phyloP scores from a whole-genome alignment of 2,329 filamentous ascomycete species.

The Bipolaris sorokiniana region DNA sequence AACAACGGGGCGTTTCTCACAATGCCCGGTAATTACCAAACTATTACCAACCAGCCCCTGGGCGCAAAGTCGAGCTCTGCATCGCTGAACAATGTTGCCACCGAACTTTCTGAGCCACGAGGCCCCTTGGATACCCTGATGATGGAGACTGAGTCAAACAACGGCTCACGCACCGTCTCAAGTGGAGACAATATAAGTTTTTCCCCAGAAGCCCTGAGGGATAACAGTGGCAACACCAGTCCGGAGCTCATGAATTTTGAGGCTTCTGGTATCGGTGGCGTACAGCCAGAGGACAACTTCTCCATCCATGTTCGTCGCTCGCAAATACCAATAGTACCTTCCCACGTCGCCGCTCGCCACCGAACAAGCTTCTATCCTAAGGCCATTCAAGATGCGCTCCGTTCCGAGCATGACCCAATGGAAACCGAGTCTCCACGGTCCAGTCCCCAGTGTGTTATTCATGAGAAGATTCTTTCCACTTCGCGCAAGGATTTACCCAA shows the following conservation, averaged over 20 bases:
- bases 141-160: conserved; percentile 33
- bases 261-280: conserved; percentile 63
- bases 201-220: conserved; percentile 39
- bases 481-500: conserved; percentile 66
- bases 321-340: conserved; percentile 22
- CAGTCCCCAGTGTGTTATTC: conserved; percentile 53
- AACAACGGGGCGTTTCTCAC: conserved; percentile 32
- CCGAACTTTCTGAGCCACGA: conserved; percentile 39
- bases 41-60: conserved; percentile 42
- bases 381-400: conserved; percentile 46
- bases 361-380: conserved; percentile 31
- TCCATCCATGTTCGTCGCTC: conserved; percentile 57
- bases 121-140: conserved; percentile 30
- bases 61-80: conserved; percentile 22
- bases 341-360: conserved; percentile 4
- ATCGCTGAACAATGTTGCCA: conserved; percentile 3
- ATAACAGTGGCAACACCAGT: conserved; percentile 32
- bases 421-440: conserved; percentile 11
- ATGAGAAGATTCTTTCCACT: conserved; percentile 70
- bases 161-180: conserved; percentile 39
- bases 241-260: conserved; percentile 50
- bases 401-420: conserved; percentile 13
- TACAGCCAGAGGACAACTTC: conserved; percentile 64
- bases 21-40: conserved; percentile 37
- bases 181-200: conserved; percentile 47